Conservation (phyloP, 1,139 yeast species). For the Arxiozyma telluris region DNA sequence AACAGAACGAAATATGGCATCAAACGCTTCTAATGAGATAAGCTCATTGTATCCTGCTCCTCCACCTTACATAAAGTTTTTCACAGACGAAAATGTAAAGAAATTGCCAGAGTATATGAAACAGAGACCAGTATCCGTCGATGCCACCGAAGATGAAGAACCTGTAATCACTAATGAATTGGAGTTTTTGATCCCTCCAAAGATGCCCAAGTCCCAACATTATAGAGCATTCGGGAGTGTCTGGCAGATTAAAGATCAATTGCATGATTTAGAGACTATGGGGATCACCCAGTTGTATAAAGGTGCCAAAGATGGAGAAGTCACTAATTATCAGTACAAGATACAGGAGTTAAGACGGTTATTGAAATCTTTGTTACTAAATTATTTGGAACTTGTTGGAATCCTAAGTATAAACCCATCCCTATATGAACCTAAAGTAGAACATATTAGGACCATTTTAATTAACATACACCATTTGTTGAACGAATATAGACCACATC, state of each 20-base stretch:
- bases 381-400: constrained; percentile 67
- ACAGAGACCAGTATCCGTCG: not conserved
- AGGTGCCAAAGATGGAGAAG: constrained; percentile 14
- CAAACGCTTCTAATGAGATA: constrained; percentile 20
- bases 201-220: constrained; percentile 47
- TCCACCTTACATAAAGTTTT: constrained; percentile 62
- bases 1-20: not conserved
- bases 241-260: constrained; percentile 63
- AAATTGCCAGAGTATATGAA: constrained; percentile 31
- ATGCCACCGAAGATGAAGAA: constrained; percentile 1
- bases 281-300: constrained; percentile 62
- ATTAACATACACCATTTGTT: constrained; percentile 77
- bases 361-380: constrained; percentile 57
- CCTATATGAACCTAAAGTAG: constrained; percentile 55
- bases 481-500: constrained; percentile 84
- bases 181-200: constrained; percentile 56
- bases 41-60: constrained; percentile 81
- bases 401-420: constrained; percentile 63
- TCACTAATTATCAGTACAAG: constrained; percentile 40
- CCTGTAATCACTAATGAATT: constrained; percentile 28
- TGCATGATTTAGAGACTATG: constrained; percentile 57
- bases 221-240: constrained; percentile 75
- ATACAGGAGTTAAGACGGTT: constrained; percentile 61
- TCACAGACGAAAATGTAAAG: constrained; percentile 51
- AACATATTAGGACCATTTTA: constrained; percentile 61